Conservation (phyloP, 441 rosid species). For the Gossypium lobatum region DNA sequence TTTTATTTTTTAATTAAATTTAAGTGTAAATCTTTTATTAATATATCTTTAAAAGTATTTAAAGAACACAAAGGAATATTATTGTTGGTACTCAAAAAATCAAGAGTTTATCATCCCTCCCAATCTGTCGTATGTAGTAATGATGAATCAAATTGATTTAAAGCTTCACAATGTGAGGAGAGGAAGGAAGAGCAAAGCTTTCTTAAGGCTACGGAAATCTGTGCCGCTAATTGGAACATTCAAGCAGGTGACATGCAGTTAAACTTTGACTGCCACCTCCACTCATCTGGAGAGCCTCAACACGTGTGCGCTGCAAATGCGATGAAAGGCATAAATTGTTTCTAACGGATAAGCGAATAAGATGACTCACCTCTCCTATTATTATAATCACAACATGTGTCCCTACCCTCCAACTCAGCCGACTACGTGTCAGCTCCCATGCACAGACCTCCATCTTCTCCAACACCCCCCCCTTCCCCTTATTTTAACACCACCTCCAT, state of each 20-base stretch:
- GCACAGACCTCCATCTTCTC: background rate
- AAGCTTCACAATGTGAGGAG: background rate
- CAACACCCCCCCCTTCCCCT: background rate
- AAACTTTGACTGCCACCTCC: background rate
- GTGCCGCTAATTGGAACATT: background rate
- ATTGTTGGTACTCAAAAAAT: background rate
- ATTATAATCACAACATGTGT: background rate
- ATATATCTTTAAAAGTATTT: no score
- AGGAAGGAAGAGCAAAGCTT: background rate
- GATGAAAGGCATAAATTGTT: background rate
- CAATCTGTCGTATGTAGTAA: no score
- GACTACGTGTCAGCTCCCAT: background rate
- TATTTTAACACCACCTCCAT: background rate
- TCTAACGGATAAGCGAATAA: background rate
- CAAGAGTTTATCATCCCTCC: background rate
- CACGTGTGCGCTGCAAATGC: background rate
- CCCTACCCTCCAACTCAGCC: background rate
- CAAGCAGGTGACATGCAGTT: background rate
- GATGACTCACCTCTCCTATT: background rate
- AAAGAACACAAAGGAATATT: no score
- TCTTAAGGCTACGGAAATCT: background rate
- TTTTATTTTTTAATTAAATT: no score
- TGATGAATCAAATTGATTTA: no score
- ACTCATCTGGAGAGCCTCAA: background rate
- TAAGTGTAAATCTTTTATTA: no score